phyloP scores from a whole-genome alignment of 257 asterid species.

The Primulina tabacum region DNA sequence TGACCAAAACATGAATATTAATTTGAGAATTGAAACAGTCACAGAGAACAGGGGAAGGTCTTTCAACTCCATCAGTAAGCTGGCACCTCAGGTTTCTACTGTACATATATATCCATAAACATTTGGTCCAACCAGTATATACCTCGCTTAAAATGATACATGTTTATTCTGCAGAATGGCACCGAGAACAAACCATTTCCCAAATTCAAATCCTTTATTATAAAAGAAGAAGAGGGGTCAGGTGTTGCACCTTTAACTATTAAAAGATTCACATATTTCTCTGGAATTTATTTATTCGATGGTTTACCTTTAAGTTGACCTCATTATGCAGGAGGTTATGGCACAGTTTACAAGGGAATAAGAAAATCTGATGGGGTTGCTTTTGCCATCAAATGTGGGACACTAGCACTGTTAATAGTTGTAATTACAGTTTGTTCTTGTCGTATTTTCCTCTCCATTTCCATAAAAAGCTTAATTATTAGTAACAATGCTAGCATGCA shows the following conservation, averaged over 20 bases:
- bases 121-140: constrained; percentile 12
- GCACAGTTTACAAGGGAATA: constrained; percentile 88
- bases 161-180: constrained; percentile 45
- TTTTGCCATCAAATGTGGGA: constrained; percentile 86
- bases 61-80: constrained; percentile 43
- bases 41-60: constrained; percentile 33
- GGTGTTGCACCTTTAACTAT: constrained; percentile 41
- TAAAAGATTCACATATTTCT: constrained; percentile 3
- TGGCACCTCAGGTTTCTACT: constrained; percentile 21
- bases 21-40: constrained; percentile 32
- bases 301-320: constrained; percentile 22
- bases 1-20: constrained; percentile 29
- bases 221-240: constrained; percentile 95
- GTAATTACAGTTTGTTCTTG: constrained; percentile 10
- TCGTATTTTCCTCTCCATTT: constrained; percentile 15
- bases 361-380: constrained; percentile 71
- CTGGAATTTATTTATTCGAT: constrained; percentile 13
- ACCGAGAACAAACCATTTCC: constrained; percentile 52
- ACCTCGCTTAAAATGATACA: constrained; percentile 18
- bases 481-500: background rate
- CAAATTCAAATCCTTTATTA: constrained; percentile 55
- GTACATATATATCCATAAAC: constrained; percentile 2
- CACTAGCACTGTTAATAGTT: constrained; percentile 8
- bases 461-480: constrained; percentile 1
- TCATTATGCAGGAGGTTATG: constrained; percentile 81